Evolutionary conservation across 139 green algal species (phyloP).

Genomic region (Dunaliella primolecta): DNA sequence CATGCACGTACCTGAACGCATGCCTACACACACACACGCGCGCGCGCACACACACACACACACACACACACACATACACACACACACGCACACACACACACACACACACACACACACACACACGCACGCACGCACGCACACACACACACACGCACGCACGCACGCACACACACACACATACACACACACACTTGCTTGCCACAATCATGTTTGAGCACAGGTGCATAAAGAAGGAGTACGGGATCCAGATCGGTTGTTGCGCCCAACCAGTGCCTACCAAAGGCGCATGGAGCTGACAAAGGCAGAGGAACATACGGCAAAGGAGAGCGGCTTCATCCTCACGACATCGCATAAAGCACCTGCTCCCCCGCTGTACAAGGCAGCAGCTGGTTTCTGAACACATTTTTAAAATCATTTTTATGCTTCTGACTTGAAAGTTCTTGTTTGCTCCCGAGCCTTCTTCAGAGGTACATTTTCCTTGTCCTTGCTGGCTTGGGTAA

Average conservation of each 20-base stretch:
- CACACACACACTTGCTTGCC: neutral
- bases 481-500: no score
- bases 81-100: neutral
- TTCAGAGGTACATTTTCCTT: no score
- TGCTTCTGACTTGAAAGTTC: no score
- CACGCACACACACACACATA: neutral
- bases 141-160: neutral
- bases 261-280: slow-evolving; percentile 20
- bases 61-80: neutral
- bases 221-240: slow-evolving; percentile 21
- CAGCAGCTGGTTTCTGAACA: neutral
- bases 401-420: no score
- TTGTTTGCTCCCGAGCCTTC: no score
- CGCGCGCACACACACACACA: neutral
- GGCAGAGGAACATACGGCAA: neutral
- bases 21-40: neutral
- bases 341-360: slow-evolving; percentile 3
- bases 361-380: neutral
- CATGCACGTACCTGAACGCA: neutral
- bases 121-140: neutral
- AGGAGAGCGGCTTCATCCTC: slow-evolving; percentile 31
- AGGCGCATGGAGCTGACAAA: slow-evolving; percentile 13
- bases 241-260: slow-evolving; percentile 21
- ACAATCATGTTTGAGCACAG: no score
- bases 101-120: neutral